Base-by-base conservation (phyloP, 1,284 basidiomycete species). In the Sporisorium iseilematis-ciliati region DNA sequence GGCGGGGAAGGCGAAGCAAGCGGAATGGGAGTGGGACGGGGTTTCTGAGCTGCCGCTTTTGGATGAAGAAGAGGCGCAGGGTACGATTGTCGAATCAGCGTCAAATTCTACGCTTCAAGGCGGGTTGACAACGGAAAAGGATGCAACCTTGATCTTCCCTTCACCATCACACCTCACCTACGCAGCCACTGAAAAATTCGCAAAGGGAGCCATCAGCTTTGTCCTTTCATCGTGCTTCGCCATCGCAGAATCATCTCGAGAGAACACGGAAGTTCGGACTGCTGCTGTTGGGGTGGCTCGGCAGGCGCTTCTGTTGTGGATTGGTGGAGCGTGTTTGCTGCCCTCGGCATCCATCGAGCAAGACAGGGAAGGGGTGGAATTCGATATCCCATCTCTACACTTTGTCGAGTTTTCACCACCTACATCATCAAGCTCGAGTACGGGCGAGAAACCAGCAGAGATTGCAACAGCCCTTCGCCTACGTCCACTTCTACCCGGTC, bases 11-110 rank as follows among this genome's bases (percentile, higher is more conserved):
- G 12, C 41, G 8, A 35, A 56, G 2, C 46, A 49, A 11, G 46
- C 20, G 10, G 75, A 66, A 5, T 84, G 80, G 81, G 83, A 84
- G 35, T 84, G 83, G 83, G 83, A 84, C 41, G 83, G 83, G 10
- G 69, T 68, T 1, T 80, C 79, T 1, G 80, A 82, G 1, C 72
- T 84, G 5, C 82, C 82, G 2, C 40, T 51, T 3, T 45, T 83
- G 20, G 80, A 80, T 42, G 76, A 79, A 7, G 41, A 45, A 1
- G 35, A 26, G 1, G 50, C n/a, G n/a, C n/a, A 18, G 3, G 26
- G 11, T 3, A 20, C 42, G n/a, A 3, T 21, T 1, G 16, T 5
- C 7, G 42, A 7, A 21, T 2, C 41, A 31, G 18, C 23, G 29
- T 21, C 31, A 3, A 41, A 25, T n/a, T 7, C 5, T 8, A 40